Evolutionary conservation across 768 basidiomycete genomes (phyloP).

Genomic region (Polyporus arcularius): DNA sequence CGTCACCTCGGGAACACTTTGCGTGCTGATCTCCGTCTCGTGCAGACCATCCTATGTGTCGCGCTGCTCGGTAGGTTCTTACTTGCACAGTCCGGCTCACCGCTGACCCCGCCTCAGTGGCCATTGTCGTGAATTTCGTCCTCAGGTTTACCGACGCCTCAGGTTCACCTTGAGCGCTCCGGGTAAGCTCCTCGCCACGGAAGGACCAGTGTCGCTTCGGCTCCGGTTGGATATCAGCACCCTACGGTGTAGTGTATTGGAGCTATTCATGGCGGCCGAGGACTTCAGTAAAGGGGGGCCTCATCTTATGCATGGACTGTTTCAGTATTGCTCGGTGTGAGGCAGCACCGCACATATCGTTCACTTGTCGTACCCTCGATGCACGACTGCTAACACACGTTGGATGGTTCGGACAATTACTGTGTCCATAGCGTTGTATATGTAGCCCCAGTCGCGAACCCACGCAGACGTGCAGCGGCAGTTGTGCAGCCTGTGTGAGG

Average conservation of each 20-base stretch:
- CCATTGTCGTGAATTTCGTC: slow-evolving; percentile 83
- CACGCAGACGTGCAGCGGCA: too few species aligned
- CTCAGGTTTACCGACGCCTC: slow-evolving; percentile 62
- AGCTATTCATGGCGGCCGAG: too few species aligned
- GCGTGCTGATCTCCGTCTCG: slow-evolving; percentile 15
- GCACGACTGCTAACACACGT: not conserved
- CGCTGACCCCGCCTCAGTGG: slow-evolving; percentile 50
- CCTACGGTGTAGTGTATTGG: too few species aligned
- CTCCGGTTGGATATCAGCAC: too few species aligned
- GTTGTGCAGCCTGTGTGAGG: too few species aligned
- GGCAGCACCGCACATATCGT: not conserved
- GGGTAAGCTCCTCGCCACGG: too few species aligned
- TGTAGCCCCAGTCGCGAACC: too few species aligned
- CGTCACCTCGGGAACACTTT: slow-evolving; percentile 7
- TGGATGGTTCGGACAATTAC: not conserved
- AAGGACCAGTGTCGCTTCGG: too few species aligned
- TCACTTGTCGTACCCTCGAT: not conserved
- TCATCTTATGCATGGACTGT: too few species aligned
- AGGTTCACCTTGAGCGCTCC: slow-evolving; percentile 5
- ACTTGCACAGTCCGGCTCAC: not conserved
- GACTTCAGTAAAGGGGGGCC: too few species aligned
- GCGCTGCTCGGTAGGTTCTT: slow-evolving; percentile 67
- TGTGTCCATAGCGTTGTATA: not conserved
- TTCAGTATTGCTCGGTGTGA: too few species aligned
- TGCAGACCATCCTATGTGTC: slow-evolving; percentile 78